These are phyloP conservation scores for Xylona heveae DNA, from an alignment of 495 filamentous ascomycete species.

Conservation along the genomic window DNA sequence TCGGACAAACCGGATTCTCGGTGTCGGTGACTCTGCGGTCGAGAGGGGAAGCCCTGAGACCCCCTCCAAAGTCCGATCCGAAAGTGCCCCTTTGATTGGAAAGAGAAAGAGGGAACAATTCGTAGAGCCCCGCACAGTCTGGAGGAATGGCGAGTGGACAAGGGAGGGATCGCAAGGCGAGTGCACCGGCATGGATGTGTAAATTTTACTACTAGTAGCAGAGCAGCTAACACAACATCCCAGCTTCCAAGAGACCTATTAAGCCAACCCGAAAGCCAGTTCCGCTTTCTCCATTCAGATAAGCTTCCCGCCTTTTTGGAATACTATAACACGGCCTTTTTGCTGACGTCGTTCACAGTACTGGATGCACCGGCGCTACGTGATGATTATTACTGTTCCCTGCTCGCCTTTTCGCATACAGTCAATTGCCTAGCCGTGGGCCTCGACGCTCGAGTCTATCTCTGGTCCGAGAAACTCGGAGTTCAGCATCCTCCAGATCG, in stretches of 20 bases:
- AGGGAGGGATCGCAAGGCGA: constrained; percentile 3
- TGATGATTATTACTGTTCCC: constrained; percentile 91
- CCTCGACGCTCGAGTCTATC: constrained; percentile 59
- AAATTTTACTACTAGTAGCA: too few species aligned
- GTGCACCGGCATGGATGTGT: too few species aligned
- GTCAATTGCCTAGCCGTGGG: constrained; percentile 66
- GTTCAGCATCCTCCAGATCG: constrained; percentile 24
- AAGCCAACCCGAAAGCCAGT: constrained; percentile 14
- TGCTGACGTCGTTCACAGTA: constrained; percentile 23
- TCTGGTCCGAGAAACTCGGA: constrained; percentile 62
- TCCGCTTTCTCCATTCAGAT: constrained; percentile 60
- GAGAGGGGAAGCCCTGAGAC: neutral
- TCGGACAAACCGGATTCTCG: constrained; percentile 35
- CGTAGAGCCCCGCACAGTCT: constrained; percentile 8
- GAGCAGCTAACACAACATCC: too few species aligned
- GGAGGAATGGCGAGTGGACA: constrained; percentile 16
- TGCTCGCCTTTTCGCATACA: constrained; percentile 62
- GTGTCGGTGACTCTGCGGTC: constrained; percentile 11
- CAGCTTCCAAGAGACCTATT: constrained; percentile 7
- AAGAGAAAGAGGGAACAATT: neutral
- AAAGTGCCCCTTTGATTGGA: neutral
- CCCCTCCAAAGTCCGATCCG: neutral
- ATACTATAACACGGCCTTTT: neutral
- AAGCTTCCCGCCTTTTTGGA: constrained; percentile 13
- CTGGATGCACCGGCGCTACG: constrained; percentile 72